Conservation (phyloP, 768 basidiomycete genomes). For the Suillus brevipes region DNA sequence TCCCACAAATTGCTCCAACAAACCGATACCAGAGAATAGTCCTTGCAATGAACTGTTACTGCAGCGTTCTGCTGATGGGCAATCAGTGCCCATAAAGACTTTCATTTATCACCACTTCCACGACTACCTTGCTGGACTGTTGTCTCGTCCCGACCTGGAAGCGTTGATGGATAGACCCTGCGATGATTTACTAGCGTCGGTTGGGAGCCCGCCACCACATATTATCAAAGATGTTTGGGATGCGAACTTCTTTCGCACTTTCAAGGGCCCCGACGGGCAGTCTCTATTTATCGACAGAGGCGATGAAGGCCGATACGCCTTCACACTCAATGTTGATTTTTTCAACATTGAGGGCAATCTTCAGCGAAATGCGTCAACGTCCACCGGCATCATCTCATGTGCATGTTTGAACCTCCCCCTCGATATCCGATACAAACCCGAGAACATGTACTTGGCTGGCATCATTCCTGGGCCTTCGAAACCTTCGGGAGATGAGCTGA, state of each 20-base stretch:
- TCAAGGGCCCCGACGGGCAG: constrained; percentile 22
- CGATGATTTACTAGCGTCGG: not conserved
- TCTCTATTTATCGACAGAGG: constrained; percentile 15
- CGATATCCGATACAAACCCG: constrained; percentile 31
- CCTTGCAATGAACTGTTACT: not conserved
- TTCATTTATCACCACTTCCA: not conserved
- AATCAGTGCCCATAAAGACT: not conserved
- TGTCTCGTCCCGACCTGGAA: constrained; percentile 9
- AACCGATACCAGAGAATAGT: not conserved
- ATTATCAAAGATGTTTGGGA: constrained; percentile 8
- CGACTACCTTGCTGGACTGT: not conserved
- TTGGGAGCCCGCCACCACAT: not conserved
- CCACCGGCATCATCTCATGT: constrained; percentile 18
- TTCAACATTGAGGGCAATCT: constrained; percentile 37
- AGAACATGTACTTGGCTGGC: constrained; percentile 41
- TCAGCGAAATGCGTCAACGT: constrained; percentile 25
- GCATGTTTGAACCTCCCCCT: constrained; percentile 36
- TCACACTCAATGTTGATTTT: constrained; percentile 35
- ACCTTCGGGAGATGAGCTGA: constrained; percentile 32
- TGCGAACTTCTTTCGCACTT: constrained; percentile 29
- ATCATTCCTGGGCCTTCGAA: constrained; percentile 40
- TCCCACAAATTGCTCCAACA: constrained; percentile 12
- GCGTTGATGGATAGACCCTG: constrained; percentile 12
- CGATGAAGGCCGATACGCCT: constrained; percentile 29
- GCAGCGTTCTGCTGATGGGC: not conserved